Percentiles rank a stretch among this genome's conserved stretches.
Conservation (phyloP, 106 monocot genomes). For the Gastrodia elata region DNA sequence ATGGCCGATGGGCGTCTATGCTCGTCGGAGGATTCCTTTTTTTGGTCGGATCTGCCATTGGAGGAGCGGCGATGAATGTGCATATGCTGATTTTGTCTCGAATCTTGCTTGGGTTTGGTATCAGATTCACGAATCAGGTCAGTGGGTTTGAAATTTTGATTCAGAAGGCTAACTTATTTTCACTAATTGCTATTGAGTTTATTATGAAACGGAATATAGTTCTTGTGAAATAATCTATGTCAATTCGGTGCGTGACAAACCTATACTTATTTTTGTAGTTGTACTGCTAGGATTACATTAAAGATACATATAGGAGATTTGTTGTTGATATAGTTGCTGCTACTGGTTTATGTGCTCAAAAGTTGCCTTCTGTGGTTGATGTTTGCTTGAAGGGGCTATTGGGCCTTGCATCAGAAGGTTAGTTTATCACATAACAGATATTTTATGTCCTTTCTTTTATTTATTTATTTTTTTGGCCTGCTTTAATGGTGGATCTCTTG, state of each 20-base stretch:
- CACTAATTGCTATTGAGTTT: no score
- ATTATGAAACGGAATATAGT: no score
- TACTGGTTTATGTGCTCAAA: slow-evolving; percentile 73
- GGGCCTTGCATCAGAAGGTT: slow-evolving; percentile 59
- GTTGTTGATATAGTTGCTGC: slow-evolving; percentile 84
- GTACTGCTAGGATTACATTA: slow-evolving; percentile 77
- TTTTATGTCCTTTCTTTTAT: no score
- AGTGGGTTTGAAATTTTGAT: no score
- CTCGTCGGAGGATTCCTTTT: background rate
- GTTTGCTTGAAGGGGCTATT: slow-evolving; percentile 67
- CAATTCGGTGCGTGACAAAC: slow-evolving; percentile 4
- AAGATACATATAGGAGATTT: slow-evolving; percentile 87
- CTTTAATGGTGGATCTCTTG: background rate
- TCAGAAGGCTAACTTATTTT: no score
- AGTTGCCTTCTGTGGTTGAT: slow-evolving; percentile 39
- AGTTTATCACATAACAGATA: background rate
- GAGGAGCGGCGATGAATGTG: slow-evolving; percentile 3
- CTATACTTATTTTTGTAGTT: slow-evolving; percentile 33
- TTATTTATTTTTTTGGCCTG: background rate
- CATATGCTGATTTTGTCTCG: slow-evolving; percentile 5
- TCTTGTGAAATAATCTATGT: background rate
- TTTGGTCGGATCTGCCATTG: slow-evolving; percentile 5
- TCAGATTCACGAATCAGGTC: slow-evolving; percentile 14
- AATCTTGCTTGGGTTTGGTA: slow-evolving; percentile 8
- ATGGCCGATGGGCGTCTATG: slow-evolving; percentile 5